Percentiles rank a stretch among this genome's conserved stretches.
Evolutionary conservation across 129 eudicot species (phyloP).

Genomic region (Deinandra increscens): DNA sequence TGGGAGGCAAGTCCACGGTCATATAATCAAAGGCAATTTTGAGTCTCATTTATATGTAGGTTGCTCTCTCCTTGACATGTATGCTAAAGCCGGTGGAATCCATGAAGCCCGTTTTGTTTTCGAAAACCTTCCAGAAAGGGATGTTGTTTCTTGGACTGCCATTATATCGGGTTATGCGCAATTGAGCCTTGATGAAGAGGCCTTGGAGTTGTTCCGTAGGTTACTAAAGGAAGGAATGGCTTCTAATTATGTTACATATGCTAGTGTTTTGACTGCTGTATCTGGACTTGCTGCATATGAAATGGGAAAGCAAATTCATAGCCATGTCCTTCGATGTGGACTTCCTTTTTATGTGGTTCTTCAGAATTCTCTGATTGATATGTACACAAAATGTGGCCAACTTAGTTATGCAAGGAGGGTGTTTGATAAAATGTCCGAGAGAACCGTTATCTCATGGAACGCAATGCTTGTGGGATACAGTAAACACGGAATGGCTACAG

Average conservation of each 20-base stretch:
- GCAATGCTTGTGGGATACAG: slow-evolving; percentile 89
- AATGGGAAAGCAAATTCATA: slow-evolving; percentile 83
- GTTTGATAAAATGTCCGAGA: slow-evolving; percentile 71
- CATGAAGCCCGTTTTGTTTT: slow-evolving; percentile 74
- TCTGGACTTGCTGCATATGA: slow-evolving; percentile 93
- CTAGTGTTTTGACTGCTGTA: slow-evolving; percentile 71
- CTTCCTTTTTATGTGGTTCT: slow-evolving; percentile 57
- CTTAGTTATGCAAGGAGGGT: slow-evolving; percentile 68
- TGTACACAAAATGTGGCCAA: slow-evolving; percentile 96
- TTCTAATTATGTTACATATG: slow-evolving; percentile 78
- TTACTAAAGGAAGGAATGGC: slow-evolving; percentile 60
- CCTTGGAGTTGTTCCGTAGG: slow-evolving; percentile 55
- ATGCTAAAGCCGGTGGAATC: slow-evolving; percentile 79
- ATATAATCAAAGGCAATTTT: slow-evolving; percentile 49
- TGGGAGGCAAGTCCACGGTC: slow-evolving; percentile 84
- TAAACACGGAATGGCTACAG: slow-evolving; percentile 75
- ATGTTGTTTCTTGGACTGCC: slow-evolving; percentile 90
- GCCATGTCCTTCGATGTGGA: slow-evolving; percentile 54
- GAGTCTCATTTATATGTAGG: slow-evolving; percentile 77
- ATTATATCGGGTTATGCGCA: slow-evolving; percentile 91
- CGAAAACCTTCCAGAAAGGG: slow-evolving; percentile 68
- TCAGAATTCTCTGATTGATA: slow-evolving; percentile 84
- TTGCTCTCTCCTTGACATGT: slow-evolving; percentile 94
- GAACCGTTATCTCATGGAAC: slow-evolving; percentile 85
- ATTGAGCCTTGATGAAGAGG: slow-evolving; percentile 74